Evolutionary conservation across 345 rosid genomes (phyloP).

Genomic region (Gossypium stocksii): DNA sequence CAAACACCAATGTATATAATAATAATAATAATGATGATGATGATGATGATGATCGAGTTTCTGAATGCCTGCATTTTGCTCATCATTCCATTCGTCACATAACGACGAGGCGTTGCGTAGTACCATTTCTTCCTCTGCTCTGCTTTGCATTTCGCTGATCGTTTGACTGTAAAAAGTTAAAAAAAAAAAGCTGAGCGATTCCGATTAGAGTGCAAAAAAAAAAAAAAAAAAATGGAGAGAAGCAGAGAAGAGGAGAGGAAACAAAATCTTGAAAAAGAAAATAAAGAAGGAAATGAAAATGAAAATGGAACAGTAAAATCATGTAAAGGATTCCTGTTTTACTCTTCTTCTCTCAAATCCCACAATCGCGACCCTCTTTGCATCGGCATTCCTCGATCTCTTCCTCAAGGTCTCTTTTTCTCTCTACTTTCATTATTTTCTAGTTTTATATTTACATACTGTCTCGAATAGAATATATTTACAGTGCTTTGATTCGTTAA

Average conservation of each 20-base stretch:
- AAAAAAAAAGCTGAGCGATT: not conserved
- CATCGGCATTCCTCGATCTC: conserved; percentile 62
- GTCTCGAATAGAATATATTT: too few relatives aligned
- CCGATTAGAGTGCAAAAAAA: not conserved
- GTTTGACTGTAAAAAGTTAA: not conserved
- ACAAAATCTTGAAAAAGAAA: conserved; percentile 9
- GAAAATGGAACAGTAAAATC: conserved; percentile 48
- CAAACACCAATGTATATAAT: too few relatives aligned
- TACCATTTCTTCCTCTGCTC: not conserved
- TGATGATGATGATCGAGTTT: too few relatives aligned
- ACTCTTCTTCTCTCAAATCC: conserved; percentile 56
- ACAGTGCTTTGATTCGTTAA: not conserved
- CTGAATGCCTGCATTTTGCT: not conserved
- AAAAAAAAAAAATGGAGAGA: conserved; percentile 8
- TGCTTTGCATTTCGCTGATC: not conserved
- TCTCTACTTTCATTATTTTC: not conserved
- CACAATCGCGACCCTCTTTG: conserved; percentile 56
- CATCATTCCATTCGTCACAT: not conserved
- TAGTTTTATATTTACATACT: not conserved
- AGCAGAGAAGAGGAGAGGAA: conserved; percentile 23
- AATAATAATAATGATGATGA: too few relatives aligned
- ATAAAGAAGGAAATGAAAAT: not conserved
- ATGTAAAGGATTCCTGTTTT: conserved; percentile 58
- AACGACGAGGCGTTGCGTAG: not conserved
- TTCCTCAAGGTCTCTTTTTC: conserved; percentile 32